phyloP scores from a whole-genome alignment of 2,329 filamentous ascomycete species.

The Trichoderma simmonsii region DNA sequence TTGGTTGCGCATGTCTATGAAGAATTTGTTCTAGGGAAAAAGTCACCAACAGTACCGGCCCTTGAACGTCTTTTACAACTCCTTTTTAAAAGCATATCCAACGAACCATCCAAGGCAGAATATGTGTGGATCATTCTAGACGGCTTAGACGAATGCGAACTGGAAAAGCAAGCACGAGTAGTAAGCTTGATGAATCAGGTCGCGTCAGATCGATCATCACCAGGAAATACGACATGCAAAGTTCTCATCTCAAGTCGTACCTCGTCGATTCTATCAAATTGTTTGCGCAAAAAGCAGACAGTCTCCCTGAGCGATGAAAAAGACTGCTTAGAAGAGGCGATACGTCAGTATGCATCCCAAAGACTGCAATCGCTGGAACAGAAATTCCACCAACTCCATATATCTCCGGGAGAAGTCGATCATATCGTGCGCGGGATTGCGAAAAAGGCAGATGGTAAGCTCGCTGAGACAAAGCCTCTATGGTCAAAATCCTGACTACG shows the following conservation, averaged over 20 bases:
- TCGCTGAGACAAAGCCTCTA: accelerated
- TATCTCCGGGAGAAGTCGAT: neutral
- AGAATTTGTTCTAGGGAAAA: neutral
- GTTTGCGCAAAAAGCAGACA: neutral
- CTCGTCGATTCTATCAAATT: neutral
- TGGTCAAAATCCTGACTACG: neutral
- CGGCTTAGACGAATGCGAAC: neutral
- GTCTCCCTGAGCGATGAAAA: neutral
- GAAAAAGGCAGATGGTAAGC: neutral
- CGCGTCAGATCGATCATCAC: neutral
- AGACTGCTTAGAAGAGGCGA: neutral
- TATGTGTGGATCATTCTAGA: neutral
- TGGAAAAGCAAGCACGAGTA: neutral
- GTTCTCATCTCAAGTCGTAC: neutral
- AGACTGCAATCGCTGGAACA: neutral
- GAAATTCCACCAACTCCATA: neutral
- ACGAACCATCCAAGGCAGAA: neutral
- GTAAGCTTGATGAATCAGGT: neutral
- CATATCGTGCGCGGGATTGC: neutral
- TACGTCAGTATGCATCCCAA: neutral
- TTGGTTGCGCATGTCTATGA: neutral
- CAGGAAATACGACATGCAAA: neutral
- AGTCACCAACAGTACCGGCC: neutral
- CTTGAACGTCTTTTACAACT: neutral
- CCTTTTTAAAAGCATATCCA: neutral